Conservation (phyloP, 164 flowering plant species). For the Nymphaea colorata region DNA sequence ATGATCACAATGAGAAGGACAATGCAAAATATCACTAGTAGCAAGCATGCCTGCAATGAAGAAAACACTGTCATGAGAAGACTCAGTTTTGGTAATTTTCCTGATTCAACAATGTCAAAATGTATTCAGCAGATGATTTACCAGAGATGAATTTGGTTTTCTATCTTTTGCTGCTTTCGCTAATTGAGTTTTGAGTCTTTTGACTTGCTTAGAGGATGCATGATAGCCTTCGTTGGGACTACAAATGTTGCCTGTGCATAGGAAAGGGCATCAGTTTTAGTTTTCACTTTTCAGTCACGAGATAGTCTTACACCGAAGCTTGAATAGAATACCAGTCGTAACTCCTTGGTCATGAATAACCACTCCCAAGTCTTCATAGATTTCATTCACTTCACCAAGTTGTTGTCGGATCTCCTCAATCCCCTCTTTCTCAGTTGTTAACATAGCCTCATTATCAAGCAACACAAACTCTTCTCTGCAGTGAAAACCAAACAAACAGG, state of each 20-base stretch:
- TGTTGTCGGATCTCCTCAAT: conserved; percentile 46
- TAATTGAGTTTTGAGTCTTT: conserved; percentile 42
- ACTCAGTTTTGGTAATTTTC: neutral
- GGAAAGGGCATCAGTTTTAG: neutral
- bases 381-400: conserved; percentile 55
- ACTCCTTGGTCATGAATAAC: conserved; percentile 61
- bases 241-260: conserved; percentile 44
- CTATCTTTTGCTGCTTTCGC: conserved; percentile 51
- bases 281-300: too few species aligned
- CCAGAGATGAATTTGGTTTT: conserved; percentile 54
- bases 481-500: neutral
- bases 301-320: neutral
- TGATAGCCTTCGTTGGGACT: conserved; percentile 45
- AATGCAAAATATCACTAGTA: conserved; percentile 76
- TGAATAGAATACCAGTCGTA: conserved; percentile 31
- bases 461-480: conserved; percentile 47
- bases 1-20: conserved; percentile 64
- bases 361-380: conserved; percentile 68
- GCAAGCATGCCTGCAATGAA: conserved; percentile 64
- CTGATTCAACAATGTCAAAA: neutral
- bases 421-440: conserved; percentile 60
- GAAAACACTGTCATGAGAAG: neutral
- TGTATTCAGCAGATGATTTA: conserved; percentile 8
- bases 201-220: conserved; percentile 42
- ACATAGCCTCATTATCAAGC: conserved; percentile 54